Evolutionary conservation across 305 asterid genomes (phyloP).

Genomic region (Fraxinus xanthoxyloides): DNA sequence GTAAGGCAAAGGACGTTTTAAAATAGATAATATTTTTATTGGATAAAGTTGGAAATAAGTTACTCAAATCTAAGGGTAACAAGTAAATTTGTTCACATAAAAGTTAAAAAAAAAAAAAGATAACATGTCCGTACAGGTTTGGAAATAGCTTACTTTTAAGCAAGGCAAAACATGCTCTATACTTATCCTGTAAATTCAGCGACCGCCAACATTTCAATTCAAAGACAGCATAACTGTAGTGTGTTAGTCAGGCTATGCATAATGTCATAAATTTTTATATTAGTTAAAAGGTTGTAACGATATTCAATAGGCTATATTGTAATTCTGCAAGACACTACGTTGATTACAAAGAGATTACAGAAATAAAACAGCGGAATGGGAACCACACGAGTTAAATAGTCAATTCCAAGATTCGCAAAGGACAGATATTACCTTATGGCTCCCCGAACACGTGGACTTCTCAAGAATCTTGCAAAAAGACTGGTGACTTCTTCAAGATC

Average conservation of each 20-base stretch:
- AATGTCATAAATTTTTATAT: not conserved
- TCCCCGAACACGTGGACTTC: constrained; percentile 57
- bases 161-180: not conserved
- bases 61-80: not conserved
- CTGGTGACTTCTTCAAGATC: constrained; percentile 64
- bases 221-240: not conserved
- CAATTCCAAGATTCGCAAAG: not conserved
- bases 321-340: not conserved
- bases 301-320: not conserved
- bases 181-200: not conserved
- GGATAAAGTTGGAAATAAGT: not conserved
- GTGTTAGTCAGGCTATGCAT: not conserved
- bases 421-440: constrained; percentile 47
- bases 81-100: too few relatives aligned
- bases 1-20: not conserved
- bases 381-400: not conserved
- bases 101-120: too few relatives aligned
- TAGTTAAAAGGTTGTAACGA: not conserved
- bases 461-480: constrained; percentile 53
- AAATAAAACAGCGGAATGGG: not conserved
- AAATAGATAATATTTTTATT: not conserved
- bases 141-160: not conserved
- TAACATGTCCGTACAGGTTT: not conserved
- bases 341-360: not conserved
- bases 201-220: not conserved